These are phyloP conservation scores for Ustulina deusta DNA, from an alignment of 2,329 filamentous ascomycete genomes.

Conservation along the genomic window DNA sequence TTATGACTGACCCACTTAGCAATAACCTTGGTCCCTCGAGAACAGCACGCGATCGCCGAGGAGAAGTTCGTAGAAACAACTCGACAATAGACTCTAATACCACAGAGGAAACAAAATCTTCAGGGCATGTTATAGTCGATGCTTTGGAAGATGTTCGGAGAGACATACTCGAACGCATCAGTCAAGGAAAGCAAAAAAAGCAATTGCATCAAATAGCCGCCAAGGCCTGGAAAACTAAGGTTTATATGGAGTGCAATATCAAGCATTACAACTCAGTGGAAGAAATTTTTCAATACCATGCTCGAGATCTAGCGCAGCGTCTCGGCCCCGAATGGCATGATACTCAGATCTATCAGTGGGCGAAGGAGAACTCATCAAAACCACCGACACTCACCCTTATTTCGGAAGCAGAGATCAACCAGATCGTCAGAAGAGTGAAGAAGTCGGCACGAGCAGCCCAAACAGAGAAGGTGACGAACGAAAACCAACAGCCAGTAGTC, in stretches of 20 bases:
- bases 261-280: constrained; percentile 51
- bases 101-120: constrained; percentile 15
- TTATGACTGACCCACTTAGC: constrained; percentile 45
- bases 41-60: constrained; percentile 10
- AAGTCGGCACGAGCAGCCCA: constrained; percentile 32
- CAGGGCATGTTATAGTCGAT: constrained; percentile 39
- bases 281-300: constrained; percentile 61
- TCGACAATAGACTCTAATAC: neutral
- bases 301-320: constrained; percentile 52
- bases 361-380: constrained; percentile 46
- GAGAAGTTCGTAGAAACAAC: neutral
- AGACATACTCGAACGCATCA: constrained; percentile 45
- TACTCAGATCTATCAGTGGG: constrained; percentile 50
- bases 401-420: constrained; percentile 45
- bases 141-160: constrained; percentile 45
- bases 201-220: constrained; percentile 46
- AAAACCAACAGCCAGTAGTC: constrained; percentile 39
- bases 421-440: constrained; percentile 46
- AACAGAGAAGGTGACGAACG: constrained; percentile 25
- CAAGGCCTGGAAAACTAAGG: constrained; percentile 46
- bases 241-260: constrained; percentile 58
- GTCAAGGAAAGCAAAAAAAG: constrained; percentile 48
- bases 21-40: constrained; percentile 15
- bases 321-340: constrained; percentile 50
- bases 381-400: constrained; percentile 46